These are phyloP conservation scores for Geotrichum klebahnii DNA, from an alignment of 1,139 yeast species.

Conservation along the genomic window DNA sequence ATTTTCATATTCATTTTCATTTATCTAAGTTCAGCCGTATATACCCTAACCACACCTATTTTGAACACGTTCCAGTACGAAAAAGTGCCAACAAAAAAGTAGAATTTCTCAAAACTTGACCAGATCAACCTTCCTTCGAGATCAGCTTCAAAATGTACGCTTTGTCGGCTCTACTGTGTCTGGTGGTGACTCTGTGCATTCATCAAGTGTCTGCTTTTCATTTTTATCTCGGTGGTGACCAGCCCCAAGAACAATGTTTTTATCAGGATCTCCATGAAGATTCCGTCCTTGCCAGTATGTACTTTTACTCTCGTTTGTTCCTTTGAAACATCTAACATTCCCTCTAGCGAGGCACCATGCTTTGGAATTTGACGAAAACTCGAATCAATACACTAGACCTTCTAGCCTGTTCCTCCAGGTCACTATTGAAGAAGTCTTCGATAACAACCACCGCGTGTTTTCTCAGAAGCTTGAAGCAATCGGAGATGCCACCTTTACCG, in stretches of 20 bases:
- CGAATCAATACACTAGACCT: slow-evolving; percentile 47
- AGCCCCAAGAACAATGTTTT: slow-evolving; percentile 53
- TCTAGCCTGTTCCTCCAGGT: slow-evolving; percentile 47
- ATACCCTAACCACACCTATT: neutral
- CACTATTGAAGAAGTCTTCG: slow-evolving; percentile 62
- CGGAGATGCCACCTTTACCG: slow-evolving; percentile 66
- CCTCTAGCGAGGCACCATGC: slow-evolving; percentile 47
- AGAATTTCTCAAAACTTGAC: neutral
- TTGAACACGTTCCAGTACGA: neutral
- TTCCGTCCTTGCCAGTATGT: slow-evolving; percentile 53
- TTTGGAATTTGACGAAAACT: slow-evolving; percentile 50
- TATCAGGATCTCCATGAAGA: slow-evolving; percentile 59
- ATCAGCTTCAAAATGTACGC: slow-evolving; percentile 8
- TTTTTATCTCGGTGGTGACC: slow-evolving; percentile 57
- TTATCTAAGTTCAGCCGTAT: neutral
- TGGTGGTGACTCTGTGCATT: slow-evolving; percentile 13
- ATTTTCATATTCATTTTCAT: neutral
- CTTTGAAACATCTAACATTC: neutral
- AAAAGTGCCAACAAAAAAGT: neutral
- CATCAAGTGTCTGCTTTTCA: slow-evolving; percentile 40
- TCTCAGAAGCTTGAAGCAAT: slow-evolving; percentile 56
- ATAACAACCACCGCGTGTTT: slow-evolving; percentile 62
- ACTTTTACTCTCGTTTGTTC: neutral
- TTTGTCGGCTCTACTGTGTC: slow-evolving; percentile 10
- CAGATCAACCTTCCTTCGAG: neutral